phyloP scores from a whole-genome alignment of 805 yeast genomes.

The Kuraishia borneana region DNA sequence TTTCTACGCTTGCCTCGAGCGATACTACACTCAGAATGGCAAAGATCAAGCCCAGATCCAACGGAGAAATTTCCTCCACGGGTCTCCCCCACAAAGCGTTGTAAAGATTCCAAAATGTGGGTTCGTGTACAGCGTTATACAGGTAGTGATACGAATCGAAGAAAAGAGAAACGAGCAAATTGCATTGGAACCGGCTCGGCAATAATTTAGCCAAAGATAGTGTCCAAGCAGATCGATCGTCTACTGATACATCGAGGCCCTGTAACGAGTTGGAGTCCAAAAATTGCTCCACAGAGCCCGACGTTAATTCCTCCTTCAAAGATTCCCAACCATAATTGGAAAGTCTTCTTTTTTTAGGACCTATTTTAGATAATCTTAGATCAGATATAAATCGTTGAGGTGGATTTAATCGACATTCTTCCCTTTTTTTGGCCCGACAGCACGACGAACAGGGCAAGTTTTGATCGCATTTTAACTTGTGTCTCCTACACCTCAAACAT shows the following conservation, averaged over 20 bases:
- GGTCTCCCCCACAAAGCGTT: constrained; percentile 3
- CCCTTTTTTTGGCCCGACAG: constrained; percentile 4
- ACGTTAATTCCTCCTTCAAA: neutral
- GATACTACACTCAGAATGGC: constrained; percentile 5
- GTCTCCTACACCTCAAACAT: constrained; percentile 5
- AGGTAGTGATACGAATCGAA: constrained; percentile 4
- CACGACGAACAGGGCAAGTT: constrained; percentile 7
- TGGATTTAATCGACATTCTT: constrained; percentile 18
- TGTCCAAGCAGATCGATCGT: constrained; percentile 2
- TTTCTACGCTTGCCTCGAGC: neutral
- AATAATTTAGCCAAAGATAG: constrained; percentile 5
- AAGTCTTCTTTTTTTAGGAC: too few relatives aligned
- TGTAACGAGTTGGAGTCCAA: neutral
- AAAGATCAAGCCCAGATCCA: constrained; percentile 5
- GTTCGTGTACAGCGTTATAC: constrained; percentile 5
- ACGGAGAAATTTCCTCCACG: constrained; percentile 2
- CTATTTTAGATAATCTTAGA: too few relatives aligned
- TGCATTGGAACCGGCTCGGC: constrained; percentile 6
- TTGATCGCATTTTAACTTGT: constrained; percentile 7
- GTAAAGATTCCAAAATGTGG: constrained; percentile 4
- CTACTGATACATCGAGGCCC: neutral
- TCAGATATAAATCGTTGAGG: constrained; percentile 3
- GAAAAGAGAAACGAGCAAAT: constrained; percentile 4
- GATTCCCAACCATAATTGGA: too few relatives aligned
- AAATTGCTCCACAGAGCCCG: neutral